Conservation (phyloP, 768 basidiomycete species). For the Kwoniella dejecticola region DNA sequence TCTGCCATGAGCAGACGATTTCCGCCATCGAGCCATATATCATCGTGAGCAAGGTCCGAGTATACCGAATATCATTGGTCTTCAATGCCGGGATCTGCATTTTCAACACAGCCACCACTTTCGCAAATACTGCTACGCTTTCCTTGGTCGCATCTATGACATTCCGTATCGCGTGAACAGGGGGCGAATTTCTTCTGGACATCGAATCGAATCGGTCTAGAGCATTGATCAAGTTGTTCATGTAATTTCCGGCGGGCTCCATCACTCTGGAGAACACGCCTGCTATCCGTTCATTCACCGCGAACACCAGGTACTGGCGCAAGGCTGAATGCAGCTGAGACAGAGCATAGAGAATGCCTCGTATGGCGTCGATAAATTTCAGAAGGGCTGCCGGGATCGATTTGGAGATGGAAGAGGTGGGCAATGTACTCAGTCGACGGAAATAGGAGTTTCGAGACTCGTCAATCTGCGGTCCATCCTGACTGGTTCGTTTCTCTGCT, state of each 20-base stretch:
- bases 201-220: constrained; percentile 88
- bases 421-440: constrained; percentile 79
- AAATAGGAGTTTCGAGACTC: constrained; percentile 90
- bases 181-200: constrained; percentile 67
- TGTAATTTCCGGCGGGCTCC: constrained; percentile 77
- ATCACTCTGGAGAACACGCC: constrained; percentile 79
- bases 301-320: constrained; percentile 80
- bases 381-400: constrained; percentile 71
- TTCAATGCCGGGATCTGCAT: constrained; percentile 67
- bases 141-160: constrained; percentile 83
- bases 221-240: constrained; percentile 79
- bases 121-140: constrained; percentile 77
- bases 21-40: constrained; percentile 89
- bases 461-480: constrained; percentile 60
- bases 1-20: constrained; percentile 79
- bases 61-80: constrained; percentile 75
- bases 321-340: constrained; percentile 88
- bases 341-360: constrained; percentile 86
- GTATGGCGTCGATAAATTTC: constrained; percentile 78
- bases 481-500: constrained; percentile 22
- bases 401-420: constrained; percentile 64
- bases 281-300: constrained; percentile 78
- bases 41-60: constrained; percentile 80
- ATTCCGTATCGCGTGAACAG: constrained; percentile 70
- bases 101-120: constrained; percentile 79